A percentile compares a stretch with the other conserved stretches of the same genome.
Evolutionary conservation across 2,329 filamentous ascomycete genomes (phyloP).

Genomic region (Diaporthe eres): DNA sequence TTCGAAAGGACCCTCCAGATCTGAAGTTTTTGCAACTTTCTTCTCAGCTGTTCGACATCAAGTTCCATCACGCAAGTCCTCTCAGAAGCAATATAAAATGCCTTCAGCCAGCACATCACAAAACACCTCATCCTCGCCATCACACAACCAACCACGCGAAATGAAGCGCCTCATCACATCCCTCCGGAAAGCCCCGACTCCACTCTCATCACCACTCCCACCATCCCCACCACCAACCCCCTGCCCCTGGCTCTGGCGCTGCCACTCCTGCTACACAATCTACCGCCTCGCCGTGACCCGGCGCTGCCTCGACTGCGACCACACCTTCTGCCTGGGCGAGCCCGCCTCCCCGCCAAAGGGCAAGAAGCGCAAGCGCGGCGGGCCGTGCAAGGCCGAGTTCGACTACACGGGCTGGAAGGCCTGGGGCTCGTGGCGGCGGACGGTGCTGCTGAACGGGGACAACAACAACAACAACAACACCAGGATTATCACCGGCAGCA

Average conservation of each 20-base stretch:
- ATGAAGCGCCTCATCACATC: conserved; percentile 6
- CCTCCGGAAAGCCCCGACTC: conserved; percentile 14
- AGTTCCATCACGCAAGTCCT: too few species aligned
- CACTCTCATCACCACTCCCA: conserved; percentile 27
- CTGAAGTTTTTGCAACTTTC: too few species aligned
- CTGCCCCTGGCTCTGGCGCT: conserved; percentile 52
- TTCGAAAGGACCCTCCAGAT: too few species aligned
- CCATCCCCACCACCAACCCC: conserved; percentile 25
- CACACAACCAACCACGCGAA: not conserved
- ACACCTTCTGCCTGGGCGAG: conserved; percentile 51
- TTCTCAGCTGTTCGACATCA: too few species aligned
- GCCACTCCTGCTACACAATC: conserved; percentile 48
- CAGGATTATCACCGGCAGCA: not conserved
- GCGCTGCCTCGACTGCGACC: conserved; percentile 56
- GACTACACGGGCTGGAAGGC: conserved; percentile 52
- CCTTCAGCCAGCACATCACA: not conserved
- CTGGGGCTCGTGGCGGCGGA: conserved; percentile 50
- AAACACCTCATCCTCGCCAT: too few species aligned
- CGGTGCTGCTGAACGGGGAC: conserved; percentile 31
- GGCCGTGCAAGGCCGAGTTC: conserved; percentile 49
- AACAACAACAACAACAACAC: too few species aligned
- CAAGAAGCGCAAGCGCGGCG: conserved; percentile 33
- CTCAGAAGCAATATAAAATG: not conserved
- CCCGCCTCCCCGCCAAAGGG: conserved; percentile 37
- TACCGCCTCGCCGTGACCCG: conserved; percentile 53